Conservation (phyloP, 441 rosid genomes). For the Euphorbia schlechtendalii region DNA sequence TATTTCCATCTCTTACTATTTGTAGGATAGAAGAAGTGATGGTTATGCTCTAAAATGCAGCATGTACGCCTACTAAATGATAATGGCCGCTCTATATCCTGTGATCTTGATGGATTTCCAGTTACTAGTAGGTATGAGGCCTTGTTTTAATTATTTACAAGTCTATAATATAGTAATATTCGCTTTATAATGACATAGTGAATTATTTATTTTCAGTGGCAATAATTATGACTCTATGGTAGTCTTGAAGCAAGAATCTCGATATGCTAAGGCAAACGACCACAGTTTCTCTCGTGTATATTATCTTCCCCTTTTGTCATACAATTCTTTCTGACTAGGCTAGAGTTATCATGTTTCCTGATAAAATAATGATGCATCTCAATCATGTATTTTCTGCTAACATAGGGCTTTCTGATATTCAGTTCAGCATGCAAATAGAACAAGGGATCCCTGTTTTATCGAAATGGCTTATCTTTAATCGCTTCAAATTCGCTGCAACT, state of each 20-base stretch:
- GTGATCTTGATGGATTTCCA: constrained; percentile 83
- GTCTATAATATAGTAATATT: constrained; percentile 9
- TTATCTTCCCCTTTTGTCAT: constrained; percentile 19
- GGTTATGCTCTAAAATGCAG: constrained; percentile 32
- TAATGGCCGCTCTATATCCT: constrained; percentile 70
- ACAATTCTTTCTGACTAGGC: neutral
- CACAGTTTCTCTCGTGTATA: constrained; percentile 81
- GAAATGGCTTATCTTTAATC: constrained; percentile 87
- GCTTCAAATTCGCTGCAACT: constrained; percentile 75
- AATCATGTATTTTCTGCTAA: constrained; percentile 16
- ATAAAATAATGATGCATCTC: neutral
- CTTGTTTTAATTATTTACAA: constrained; percentile 12
- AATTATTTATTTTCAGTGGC: constrained; percentile 53
- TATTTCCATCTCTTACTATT: constrained; percentile 1
- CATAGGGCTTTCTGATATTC: constrained; percentile 27
- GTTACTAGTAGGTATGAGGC: constrained; percentile 71
- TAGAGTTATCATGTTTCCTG: neutral
- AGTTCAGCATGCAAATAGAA: constrained; percentile 83
- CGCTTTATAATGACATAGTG: constrained; percentile 21
- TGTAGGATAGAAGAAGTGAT: constrained; percentile 19
- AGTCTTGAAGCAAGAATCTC: constrained; percentile 92
- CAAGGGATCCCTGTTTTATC: constrained; percentile 92
- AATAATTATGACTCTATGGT: constrained; percentile 75
- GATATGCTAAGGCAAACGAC: constrained; percentile 63
- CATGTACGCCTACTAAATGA: constrained; percentile 73